Percentiles rank a stretch among this genome's conserved stretches.
Conservation (phyloP, 148 eudicot genomes). For the Vaccinium corymbosum region DNA sequence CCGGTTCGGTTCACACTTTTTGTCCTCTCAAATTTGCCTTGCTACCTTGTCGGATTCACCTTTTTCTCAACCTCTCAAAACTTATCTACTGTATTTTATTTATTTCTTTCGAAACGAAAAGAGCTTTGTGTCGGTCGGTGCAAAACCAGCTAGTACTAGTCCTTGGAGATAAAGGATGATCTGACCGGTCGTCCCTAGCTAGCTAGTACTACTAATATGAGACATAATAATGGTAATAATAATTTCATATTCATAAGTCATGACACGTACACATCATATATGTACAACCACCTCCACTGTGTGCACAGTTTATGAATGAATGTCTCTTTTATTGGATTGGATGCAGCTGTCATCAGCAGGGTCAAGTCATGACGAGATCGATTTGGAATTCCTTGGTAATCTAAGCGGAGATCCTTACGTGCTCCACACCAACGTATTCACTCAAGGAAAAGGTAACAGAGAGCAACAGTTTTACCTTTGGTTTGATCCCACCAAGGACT, state of each 20-base stretch:
- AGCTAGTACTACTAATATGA: too few species aligned
- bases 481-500: slow-evolving; percentile 6
- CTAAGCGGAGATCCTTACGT: slow-evolving; percentile 13
- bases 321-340: too few species aligned
- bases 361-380: slow-evolving; percentile 11
- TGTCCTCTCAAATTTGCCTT: not conserved
- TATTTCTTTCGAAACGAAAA: too few species aligned
- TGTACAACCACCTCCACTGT: too few species aligned
- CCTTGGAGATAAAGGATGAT: not conserved
- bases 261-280: too few species aligned
- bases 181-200: not conserved
- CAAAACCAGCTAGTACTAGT: not conserved
- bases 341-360: slow-evolving; percentile 9
- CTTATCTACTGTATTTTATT: too few species aligned
- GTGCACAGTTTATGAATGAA: too few species aligned
- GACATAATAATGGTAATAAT: too few species aligned
- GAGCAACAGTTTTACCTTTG: slow-evolving; percentile 16
- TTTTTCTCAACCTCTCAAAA: not conserved
- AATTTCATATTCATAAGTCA: too few species aligned
- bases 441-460: slow-evolving; percentile 10
- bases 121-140: too few species aligned
- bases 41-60: not conserved
- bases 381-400: slow-evolving; percentile 13
- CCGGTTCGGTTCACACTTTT: not conserved
- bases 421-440: slow-evolving; percentile 11